Percentiles rank a stretch among this genome's conserved stretches.
These are phyloP conservation scores for Sclerotinia spermophila DNA, from an alignment of 2,329 filamentous ascomycete species.

Conservation along the genomic window DNA sequence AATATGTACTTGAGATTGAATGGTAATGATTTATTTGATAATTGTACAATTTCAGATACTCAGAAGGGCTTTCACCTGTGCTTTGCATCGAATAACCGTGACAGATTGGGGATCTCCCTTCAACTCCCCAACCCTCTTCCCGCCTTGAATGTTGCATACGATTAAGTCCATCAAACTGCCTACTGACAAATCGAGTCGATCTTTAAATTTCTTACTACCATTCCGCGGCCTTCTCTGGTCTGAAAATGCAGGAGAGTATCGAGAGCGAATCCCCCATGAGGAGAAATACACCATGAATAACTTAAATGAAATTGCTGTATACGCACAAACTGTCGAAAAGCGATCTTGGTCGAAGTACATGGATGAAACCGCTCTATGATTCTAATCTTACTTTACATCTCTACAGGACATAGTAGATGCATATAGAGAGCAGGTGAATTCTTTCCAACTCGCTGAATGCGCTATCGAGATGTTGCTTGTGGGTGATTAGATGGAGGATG, in stretches of 20 bases:
- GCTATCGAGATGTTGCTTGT: not conserved
- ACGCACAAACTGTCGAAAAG: not conserved
- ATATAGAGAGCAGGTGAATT: not conserved
- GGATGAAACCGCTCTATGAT: too few species aligned
- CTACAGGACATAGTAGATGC: not conserved
- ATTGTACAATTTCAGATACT: not conserved
- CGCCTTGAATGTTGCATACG: too few species aligned
- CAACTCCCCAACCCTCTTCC: not conserved
- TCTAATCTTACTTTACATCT: too few species aligned
- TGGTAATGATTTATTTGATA: not conserved
- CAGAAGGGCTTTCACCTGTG: rapidly evolving
- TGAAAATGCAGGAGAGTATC: not conserved
- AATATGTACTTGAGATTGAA: not conserved
- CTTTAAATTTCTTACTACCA: not conserved
- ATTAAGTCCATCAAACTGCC: not conserved
- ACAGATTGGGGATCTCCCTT: not conserved
- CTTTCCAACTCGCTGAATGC: not conserved
- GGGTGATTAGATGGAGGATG: not conserved
- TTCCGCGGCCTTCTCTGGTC: not conserved
- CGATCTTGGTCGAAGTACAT: too few species aligned
- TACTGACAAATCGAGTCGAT: not conserved
- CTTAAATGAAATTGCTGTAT: too few species aligned
- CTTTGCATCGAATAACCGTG: too few species aligned
- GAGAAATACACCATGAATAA: too few species aligned
- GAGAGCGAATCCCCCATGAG: too few species aligned